Conservation (phyloP, 805 yeast genomes). For the Metschnikowia koreensis region DNA sequence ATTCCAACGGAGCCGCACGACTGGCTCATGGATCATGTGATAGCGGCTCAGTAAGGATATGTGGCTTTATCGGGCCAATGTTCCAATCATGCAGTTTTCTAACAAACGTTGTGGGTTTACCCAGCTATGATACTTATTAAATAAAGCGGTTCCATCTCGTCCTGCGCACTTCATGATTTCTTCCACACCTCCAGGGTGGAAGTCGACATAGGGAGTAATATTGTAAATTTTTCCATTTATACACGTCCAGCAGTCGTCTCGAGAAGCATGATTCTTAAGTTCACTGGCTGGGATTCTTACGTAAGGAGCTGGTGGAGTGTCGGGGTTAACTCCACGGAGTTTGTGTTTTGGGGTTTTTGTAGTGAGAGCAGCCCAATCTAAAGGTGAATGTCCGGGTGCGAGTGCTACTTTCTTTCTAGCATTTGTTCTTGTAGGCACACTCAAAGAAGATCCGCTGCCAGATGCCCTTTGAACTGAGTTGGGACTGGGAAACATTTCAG, state of each 20-base stretch:
- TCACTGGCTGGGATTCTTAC: slow-evolving; percentile 56
- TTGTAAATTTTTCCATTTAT: slow-evolving; percentile 81
- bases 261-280: slow-evolving; percentile 53
- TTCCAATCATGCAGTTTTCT: slow-evolving; percentile 75
- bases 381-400: slow-evolving; percentile 78
- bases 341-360: slow-evolving; percentile 42
- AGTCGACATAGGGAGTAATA: slow-evolving; percentile 76
- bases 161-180: slow-evolving; percentile 82
- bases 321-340: slow-evolving; percentile 51
- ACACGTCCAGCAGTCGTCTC: slow-evolving; percentile 83
- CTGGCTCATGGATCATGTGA: slow-evolving; percentile 52
- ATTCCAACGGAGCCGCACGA: slow-evolving; percentile 67
- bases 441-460: slow-evolving; percentile 9
- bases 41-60: slow-evolving; percentile 31
- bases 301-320: slow-evolving; percentile 51
- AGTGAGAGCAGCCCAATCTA: slow-evolving; percentile 77
- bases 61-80: slow-evolving; percentile 16
- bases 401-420: slow-evolving; percentile 53
- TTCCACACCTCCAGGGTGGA: slow-evolving; percentile 90
- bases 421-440: slow-evolving; percentile 15
- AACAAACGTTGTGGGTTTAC: slow-evolving; percentile 83
- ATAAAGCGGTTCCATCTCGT: slow-evolving; percentile 72
- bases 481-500: slow-evolving; percentile 21
- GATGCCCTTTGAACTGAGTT: slow-evolving; percentile 38
- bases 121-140: slow-evolving; percentile 69